Evolutionary conservation across 768 basidiomycete genomes (phyloP).

Genomic region (Strobilomyces confusus): DNA sequence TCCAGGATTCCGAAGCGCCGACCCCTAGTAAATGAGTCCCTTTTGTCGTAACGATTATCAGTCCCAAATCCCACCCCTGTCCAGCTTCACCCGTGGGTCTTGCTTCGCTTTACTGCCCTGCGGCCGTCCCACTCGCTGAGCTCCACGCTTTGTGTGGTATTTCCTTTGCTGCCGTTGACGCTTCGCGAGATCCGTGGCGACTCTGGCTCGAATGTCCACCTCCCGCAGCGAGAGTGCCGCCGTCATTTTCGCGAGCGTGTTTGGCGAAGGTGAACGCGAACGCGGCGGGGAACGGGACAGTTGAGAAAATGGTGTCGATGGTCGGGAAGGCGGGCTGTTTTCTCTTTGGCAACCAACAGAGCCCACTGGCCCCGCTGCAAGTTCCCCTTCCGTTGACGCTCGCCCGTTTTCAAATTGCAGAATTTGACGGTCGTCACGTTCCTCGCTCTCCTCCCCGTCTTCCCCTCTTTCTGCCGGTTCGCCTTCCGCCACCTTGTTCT

Average conservation of each 20-base stretch:
- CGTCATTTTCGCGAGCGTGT: constrained; percentile 40
- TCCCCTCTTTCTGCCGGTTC: constrained; percentile 36
- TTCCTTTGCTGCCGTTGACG: constrained; percentile 66
- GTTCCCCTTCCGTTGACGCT: background rate
- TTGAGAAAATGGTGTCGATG: constrained; percentile 36
- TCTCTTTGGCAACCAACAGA: constrained; percentile 6
- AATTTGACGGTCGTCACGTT: constrained; percentile 16
- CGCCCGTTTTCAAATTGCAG: constrained; percentile 13
- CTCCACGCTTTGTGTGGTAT: constrained; percentile 72
- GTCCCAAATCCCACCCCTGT: constrained; percentile 59
- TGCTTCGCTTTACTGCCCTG: constrained; percentile 86
- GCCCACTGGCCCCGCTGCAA: background rate
- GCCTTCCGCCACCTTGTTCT: constrained; percentile 34
- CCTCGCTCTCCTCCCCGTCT: constrained; percentile 28
- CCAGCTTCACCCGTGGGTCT: constrained; percentile 61
- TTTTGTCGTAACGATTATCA: constrained; percentile 31
- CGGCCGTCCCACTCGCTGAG: constrained; percentile 58
- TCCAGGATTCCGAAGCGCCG: background rate
- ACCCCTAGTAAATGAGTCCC: constrained; percentile 5
- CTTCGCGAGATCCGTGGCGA: constrained; percentile 58
- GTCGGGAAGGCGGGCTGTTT: constrained; percentile 20
- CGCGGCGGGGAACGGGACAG: constrained; percentile 51
- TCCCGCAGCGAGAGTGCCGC: constrained; percentile 36
- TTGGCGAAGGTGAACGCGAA: constrained; percentile 45
- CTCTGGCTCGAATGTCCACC: constrained; percentile 51